Evolutionary conservation across 257 asterid species (phyloP).

Genomic region (Capsicum baccatum): DNA sequence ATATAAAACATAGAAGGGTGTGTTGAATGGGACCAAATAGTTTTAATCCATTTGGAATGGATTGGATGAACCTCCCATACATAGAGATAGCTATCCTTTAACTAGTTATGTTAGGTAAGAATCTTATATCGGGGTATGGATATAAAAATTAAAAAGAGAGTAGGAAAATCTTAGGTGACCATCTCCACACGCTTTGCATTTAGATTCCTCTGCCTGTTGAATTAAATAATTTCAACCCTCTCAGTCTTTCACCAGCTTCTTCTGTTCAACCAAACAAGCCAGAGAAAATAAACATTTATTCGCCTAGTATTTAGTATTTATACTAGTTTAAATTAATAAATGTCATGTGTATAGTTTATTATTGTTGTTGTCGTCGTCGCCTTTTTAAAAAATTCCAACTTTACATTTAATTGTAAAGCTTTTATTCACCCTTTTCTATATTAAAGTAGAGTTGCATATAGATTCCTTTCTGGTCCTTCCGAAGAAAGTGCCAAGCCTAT

Average conservation of each 20-base stretch:
- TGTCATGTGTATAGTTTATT: not conserved
- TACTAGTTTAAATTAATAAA: not conserved
- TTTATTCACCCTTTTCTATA: no score
- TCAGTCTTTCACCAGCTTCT: not conserved
- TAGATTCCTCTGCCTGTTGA: not conserved
- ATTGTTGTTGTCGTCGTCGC: no score
- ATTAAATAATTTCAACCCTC: constrained; percentile 2
- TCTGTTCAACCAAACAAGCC: not conserved
- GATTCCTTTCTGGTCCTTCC: no score
- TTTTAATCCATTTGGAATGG: not conserved
- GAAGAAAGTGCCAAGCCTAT: no score
- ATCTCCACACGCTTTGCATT: constrained; percentile 11
- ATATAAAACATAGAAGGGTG: not conserved
- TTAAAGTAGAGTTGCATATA: no score
- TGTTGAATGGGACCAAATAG: constrained; percentile 12
- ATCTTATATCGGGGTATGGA: not conserved
- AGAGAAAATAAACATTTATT: no score
- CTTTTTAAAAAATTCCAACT: no score
- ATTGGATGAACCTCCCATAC: not conserved
- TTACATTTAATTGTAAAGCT: no score
- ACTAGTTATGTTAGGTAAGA: not conserved
- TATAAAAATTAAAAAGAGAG: not conserved
- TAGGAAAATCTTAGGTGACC: constrained; percentile 7
- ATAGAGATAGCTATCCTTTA: not conserved
- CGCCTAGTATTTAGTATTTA: no score